Evolutionary conservation across 2,329 filamentous ascomycete genomes (phyloP).

Genomic region (Alternaria metachromatica): DNA sequence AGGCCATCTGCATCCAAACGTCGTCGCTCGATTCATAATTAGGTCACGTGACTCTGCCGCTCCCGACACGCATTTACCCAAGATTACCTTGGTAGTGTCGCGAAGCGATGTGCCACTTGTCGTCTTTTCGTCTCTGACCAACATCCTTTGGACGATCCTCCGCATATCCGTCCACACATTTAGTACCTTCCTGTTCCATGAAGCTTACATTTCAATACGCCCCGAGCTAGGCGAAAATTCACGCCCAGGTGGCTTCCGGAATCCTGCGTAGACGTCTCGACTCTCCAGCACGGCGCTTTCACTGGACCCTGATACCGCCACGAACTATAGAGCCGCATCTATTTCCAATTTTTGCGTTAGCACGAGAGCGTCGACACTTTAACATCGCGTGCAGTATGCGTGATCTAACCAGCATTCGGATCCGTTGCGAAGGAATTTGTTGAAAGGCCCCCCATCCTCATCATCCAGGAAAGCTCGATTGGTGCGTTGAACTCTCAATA

Average conservation of each 20-base stretch:
- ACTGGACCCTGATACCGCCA: not conserved
- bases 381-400: not conserved
- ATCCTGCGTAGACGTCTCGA: not conserved
- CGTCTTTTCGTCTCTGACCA: not conserved
- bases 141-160: not conserved
- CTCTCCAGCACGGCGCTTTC: not conserved
- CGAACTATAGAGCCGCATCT: not conserved
- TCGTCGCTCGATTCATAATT: not conserved
- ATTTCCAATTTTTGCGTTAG: not conserved
- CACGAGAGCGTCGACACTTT: not conserved
- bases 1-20: not conserved
- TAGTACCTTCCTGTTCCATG: not conserved
- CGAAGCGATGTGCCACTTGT: not conserved
- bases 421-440: not conserved
- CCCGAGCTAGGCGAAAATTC: not conserved
- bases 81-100: not conserved
- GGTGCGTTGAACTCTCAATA: not conserved
- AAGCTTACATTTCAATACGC: not conserved
- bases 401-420: not conserved
- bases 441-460: not conserved
- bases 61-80: not conserved
- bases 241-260: not conserved
- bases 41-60: not conserved
- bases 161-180: not conserved
- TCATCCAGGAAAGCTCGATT: not conserved